These are phyloP conservation scores for Conoideocrella luteorostrata DNA, from an alignment of 2,329 filamentous ascomycete genomes.

Conservation along the genomic window DNA sequence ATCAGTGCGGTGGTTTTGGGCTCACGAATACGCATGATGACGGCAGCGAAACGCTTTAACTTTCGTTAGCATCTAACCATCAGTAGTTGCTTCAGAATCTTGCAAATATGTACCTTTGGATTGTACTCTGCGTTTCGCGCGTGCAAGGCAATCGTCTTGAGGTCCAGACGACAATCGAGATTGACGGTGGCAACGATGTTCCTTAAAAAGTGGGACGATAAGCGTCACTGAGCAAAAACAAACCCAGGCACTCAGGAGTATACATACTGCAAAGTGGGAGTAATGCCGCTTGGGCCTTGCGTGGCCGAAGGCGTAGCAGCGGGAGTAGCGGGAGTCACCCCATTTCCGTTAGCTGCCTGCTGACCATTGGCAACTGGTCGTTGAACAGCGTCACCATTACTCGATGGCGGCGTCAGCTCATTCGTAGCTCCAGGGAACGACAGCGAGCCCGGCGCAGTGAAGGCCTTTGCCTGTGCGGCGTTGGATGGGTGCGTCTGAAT, in stretches of 20 bases:
- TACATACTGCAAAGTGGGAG: conserved; percentile 96
- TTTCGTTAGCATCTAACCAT: conserved; percentile 10
- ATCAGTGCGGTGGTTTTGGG: conserved; percentile 97
- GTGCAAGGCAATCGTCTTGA: conserved; percentile 98
- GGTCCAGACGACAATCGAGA: conserved; percentile 90
- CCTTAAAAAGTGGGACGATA: conserved; percentile 54
- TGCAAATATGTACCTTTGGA: conserved; percentile 66
- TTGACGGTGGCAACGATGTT: conserved; percentile 99
- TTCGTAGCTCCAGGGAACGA: conserved; percentile 82
- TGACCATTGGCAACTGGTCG: conserved; percentile 36
- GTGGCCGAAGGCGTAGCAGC: conserved; percentile 83
- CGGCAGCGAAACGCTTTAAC: conserved; percentile 88
- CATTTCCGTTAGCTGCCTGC: conserved; percentile 61
- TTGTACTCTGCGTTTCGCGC: conserved; percentile 98
- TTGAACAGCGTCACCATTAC: conserved; percentile 52
- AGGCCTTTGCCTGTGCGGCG: conserved; percentile 89
- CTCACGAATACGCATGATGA: conserved; percentile 99
- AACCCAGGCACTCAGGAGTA: conserved; percentile 27
- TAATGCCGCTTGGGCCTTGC: conserved; percentile 79
- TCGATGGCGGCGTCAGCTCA: conserved; percentile 75
- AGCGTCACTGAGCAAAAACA: conserved; percentile 40
- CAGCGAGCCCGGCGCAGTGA: conserved; percentile 85
- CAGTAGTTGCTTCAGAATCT: conserved; percentile 13
- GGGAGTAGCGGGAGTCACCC: conserved; percentile 83
- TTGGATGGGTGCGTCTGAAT: conserved; percentile 88